A percentile compares a stretch with the other conserved stretches of the same genome.
These are phyloP conservation scores for Mortierella hygrophila DNA, from an alignment of 192 early-diverging fungal species.

Conservation along the genomic window DNA sequence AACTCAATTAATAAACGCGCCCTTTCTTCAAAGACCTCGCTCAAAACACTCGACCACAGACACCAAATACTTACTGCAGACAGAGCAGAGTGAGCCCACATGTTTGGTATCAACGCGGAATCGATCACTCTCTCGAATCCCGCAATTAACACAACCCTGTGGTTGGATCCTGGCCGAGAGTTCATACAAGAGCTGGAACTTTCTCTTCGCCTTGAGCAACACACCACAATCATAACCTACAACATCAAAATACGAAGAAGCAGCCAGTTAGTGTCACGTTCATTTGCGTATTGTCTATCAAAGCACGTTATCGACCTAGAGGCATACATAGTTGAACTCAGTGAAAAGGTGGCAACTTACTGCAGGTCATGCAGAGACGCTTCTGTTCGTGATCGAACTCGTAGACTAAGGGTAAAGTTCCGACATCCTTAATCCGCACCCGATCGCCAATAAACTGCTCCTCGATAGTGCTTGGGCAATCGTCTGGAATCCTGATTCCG, in stretches of 20 bases:
- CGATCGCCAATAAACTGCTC: neutral
- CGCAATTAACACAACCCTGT: slow-evolving; percentile 31
- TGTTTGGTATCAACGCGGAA: slow-evolving; percentile 16
- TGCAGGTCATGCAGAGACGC: slow-evolving; percentile 24
- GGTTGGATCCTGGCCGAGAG: slow-evolving; percentile 16
- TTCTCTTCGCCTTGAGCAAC: slow-evolving; percentile 35
- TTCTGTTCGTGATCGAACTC: slow-evolving; percentile 35
- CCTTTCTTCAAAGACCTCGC: neutral
- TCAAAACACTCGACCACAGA: neutral
- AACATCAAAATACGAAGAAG: neutral
- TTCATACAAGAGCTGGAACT: slow-evolving; percentile 38
- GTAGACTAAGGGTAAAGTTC: slow-evolving; percentile 7
- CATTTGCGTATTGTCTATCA: neutral
- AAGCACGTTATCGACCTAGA: too few relatives aligned
- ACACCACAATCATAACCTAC: slow-evolving; percentile 14
- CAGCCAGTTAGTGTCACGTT: neutral
- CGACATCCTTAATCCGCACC: slow-evolving; percentile 28
- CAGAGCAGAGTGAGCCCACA: slow-evolving; percentile 11
- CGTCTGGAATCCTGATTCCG: neutral
- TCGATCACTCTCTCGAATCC: slow-evolving; percentile 11
- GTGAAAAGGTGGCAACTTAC: neutral
- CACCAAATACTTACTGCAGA: slow-evolving; percentile 20
- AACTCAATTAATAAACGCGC: neutral
- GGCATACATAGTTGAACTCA: neutral
- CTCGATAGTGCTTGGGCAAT: neutral